A percentile compares a stretch with the other conserved stretches of the same genome.
These are phyloP conservation scores for Neltuma alba DNA, from an alignment of 306 rosid genomes.

Conservation along the genomic window DNA sequence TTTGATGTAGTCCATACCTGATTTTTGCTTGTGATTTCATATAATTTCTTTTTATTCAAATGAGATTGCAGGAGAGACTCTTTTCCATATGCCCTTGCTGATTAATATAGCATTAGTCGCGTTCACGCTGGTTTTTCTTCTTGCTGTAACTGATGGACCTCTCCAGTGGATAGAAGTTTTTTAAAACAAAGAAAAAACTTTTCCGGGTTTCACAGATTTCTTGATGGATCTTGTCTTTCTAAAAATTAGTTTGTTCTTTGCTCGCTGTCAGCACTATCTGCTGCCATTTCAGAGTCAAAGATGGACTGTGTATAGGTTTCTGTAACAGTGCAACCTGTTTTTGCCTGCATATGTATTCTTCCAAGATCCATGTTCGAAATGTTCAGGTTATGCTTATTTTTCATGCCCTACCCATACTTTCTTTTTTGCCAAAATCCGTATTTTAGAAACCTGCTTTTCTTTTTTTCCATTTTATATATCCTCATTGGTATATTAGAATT, in stretches of 20 bases:
- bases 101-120: background rate
- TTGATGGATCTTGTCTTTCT: background rate
- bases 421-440: background rate
- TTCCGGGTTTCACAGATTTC: background rate
- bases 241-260: background rate
- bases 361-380: background rate
- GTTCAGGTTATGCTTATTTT: background rate
- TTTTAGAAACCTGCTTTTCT: background rate
- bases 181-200: background rate
- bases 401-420: background rate
- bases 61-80: background rate
- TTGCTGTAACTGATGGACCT: background rate
- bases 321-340: background rate
- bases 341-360: background rate
- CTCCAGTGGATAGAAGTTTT: background rate
- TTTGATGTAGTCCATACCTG: background rate
- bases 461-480: background rate
- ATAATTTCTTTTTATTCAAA: background rate
- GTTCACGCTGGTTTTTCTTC: conserved; percentile 1
- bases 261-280: background rate
- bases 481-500: background rate
- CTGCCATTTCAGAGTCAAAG: background rate
- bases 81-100: background rate
- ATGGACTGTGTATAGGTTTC: background rate
- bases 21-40: background rate